These are phyloP conservation scores for Suillus weaverae DNA, from an alignment of 768 basidiomycete species.

Conservation along the genomic window DNA sequence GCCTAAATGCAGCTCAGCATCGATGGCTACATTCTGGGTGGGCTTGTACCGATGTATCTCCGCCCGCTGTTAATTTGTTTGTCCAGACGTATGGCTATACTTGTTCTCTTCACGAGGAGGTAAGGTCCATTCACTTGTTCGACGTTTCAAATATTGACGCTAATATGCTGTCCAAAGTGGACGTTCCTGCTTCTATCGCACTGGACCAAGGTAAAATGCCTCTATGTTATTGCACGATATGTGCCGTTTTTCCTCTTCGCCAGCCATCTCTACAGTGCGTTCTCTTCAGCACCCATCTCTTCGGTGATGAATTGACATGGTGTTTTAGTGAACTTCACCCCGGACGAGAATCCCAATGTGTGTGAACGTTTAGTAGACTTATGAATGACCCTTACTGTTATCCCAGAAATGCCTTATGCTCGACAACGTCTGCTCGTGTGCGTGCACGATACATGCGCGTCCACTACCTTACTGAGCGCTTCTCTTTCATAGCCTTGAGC, in stretches of 20 bases:
- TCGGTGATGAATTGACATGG: background rate
- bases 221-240: background rate
- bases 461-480: background rate
- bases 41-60: background rate
- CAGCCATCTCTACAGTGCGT: slow-evolving; percentile 1
- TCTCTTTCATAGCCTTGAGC: background rate
- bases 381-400: background rate
- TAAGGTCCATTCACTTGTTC: background rate
- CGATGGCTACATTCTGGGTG: slow-evolving; percentile 3
- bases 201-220: background rate
- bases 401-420: background rate
- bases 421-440: background rate
- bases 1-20: background rate
- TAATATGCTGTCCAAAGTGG: background rate
- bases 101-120: slow-evolving; percentile 1
- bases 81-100: background rate
- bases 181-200: background rate
- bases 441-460: background rate
- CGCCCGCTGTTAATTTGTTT: background rate
- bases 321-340: background rate
- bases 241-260: background rate
- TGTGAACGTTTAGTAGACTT: background rate
- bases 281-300: background rate
- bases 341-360: background rate
- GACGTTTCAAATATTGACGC: background rate